Evolutionary conservation across 306 rosid species (phyloP).

Genomic region (Astragalus glycyphyllos): DNA sequence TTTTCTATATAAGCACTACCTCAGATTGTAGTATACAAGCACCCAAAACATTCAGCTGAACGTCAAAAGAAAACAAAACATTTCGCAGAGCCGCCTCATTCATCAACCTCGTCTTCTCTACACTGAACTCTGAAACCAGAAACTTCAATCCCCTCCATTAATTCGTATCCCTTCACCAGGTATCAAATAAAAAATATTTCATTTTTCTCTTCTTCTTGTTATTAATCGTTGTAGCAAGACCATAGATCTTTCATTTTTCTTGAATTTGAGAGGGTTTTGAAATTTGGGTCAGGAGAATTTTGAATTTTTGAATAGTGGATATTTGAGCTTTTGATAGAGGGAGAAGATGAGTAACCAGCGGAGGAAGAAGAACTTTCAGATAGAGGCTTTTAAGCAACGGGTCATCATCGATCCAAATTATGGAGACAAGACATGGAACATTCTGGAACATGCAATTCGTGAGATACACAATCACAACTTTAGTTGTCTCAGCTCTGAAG

Average conservation of each 20-base stretch:
- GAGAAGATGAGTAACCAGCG: constrained; percentile 63
- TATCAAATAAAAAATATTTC: not conserved
- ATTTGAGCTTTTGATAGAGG: constrained; percentile 20
- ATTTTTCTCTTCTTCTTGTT: too few relatives aligned
- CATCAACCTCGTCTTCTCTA: not conserved
- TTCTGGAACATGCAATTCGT: constrained; percentile 78
- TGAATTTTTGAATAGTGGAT: constrained; percentile 26
- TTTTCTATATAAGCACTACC: too few relatives aligned
- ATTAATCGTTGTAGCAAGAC: not conserved
- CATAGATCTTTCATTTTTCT: not conserved
- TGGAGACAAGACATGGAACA: constrained; percentile 80
- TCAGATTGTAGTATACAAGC: not conserved
- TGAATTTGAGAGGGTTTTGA: too few relatives aligned
- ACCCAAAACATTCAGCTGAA: constrained; percentile 36
- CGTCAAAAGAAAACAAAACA: not conserved
- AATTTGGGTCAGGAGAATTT: not conserved
- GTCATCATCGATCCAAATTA: constrained; percentile 83
- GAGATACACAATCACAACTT: constrained; percentile 83
- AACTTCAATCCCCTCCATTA: not conserved
- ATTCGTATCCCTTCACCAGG: not conserved
- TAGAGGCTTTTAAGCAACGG: constrained; percentile 77
- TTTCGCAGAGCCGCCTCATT: constrained; percentile 28
- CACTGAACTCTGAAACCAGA: constrained; percentile 7
- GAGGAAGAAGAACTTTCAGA: constrained; percentile 81
- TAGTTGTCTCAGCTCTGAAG: too few relatives aligned